phyloP scores from a whole-genome alignment of 768 basidiomycete genomes.

The Rhodotorula babjevae region DNA sequence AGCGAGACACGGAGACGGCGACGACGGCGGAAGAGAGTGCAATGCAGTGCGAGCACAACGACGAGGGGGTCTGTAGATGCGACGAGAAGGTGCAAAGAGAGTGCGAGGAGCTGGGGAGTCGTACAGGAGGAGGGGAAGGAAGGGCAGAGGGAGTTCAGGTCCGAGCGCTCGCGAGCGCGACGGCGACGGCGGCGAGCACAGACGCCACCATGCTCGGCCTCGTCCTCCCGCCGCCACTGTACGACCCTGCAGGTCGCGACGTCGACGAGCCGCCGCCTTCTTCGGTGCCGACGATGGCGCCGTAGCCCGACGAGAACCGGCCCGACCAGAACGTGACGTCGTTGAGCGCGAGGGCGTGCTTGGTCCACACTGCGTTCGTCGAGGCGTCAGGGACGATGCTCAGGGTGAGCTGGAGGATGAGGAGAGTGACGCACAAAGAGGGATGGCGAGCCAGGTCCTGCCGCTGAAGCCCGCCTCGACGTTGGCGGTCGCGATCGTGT shows the following conservation, averaged over 20 bases:
- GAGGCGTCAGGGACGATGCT: not conserved
- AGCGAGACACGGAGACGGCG: too few relatives aligned
- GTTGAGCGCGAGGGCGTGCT: conserved; percentile 16
- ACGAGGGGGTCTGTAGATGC: too few relatives aligned
- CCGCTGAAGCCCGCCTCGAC: conserved; percentile 9
- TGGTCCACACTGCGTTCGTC: conserved; percentile 19
- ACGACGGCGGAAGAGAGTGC: too few relatives aligned
- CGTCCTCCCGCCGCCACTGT: not conserved
- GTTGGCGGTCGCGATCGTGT: conserved; percentile 8
- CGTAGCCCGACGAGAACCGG: conserved; percentile 14
- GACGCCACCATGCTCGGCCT: not conserved
- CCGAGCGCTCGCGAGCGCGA: too few relatives aligned
- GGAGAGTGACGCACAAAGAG: conserved; percentile 9
- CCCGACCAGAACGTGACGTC: conserved; percentile 24
- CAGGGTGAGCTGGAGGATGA: too few relatives aligned
- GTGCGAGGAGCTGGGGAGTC: too few relatives aligned
- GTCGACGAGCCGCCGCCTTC: not conserved
- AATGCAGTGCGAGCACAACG: too few relatives aligned
- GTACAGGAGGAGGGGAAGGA: too few relatives aligned
- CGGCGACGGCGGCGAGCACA: not conserved
- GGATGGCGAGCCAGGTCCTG: conserved; percentile 19
- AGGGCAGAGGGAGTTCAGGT: not conserved
- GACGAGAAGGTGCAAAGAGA: not conserved
- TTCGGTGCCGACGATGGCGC: conserved; percentile 1
- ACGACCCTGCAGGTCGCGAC: not conserved